Percentiles rank a stretch among this genome's conserved stretches.
Evolutionary conservation across 371 early-diverging fungal genomes (phyloP).

Genomic region (Syncephalastrum monosporum): DNA sequence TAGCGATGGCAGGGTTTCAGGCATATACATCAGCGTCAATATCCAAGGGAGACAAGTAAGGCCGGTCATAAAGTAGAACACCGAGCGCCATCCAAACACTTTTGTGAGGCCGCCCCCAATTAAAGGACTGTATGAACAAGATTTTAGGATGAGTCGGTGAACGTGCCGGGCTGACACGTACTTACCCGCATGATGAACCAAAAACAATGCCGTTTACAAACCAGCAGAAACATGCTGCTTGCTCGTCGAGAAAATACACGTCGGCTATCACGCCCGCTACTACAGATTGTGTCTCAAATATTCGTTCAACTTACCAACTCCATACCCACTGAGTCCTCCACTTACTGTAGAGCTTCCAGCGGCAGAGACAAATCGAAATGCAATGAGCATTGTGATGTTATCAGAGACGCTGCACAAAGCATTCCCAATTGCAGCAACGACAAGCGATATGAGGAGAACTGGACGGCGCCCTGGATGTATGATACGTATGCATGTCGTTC

Average conservation of each 20-base stretch:
- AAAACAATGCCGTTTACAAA: no score
- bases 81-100: constrained; percentile 46
- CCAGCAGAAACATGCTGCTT: no score
- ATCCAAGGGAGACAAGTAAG: constrained; percentile 26
- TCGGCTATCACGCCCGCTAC: no score
- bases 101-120: constrained; percentile 46
- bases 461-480: constrained; percentile 18
- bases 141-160: no score
- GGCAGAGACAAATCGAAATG: constrained; percentile 26
- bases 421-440: constrained; percentile 22
- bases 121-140: constrained; percentile 29
- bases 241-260: no score
- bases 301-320: no score
- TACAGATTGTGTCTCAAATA: no score
- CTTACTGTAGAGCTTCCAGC: constrained; percentile 18
- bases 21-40: constrained; percentile 32
- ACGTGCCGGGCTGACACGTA: no score
- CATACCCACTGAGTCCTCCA: neutral
- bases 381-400: constrained; percentile 27
- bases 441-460: constrained; percentile 22
- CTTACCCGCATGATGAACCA: no score
- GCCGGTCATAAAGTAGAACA: constrained; percentile 35
- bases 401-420: constrained; percentile 24
- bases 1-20: constrained; percentile 27
- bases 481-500: neutral